Evolutionary conservation across 768 basidiomycete genomes (phyloP), one percentile per base, ranked within the genome.

Genomic region (Rhodosporidiobolus odoratus): DNA sequence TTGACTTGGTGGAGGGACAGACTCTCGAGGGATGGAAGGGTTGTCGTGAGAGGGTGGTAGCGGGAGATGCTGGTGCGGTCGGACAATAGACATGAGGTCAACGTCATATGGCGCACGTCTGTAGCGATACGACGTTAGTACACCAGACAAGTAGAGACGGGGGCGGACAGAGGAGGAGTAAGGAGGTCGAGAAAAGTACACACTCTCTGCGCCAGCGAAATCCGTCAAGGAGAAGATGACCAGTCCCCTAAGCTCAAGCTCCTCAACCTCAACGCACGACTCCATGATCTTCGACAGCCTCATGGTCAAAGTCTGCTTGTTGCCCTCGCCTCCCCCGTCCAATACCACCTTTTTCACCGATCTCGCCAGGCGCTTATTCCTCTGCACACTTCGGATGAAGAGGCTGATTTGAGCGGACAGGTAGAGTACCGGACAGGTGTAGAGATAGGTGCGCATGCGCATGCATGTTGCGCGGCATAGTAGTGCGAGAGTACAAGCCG

Each of bases 261-360:
- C 68, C 15, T 25, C 41, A 25, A 69, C 19, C 13, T 25, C 38
- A 1, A 0, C 12, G 27, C 68, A 69, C 50, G n/a, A 9, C 58
- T 69, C 68, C 10, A 64, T 25, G 1, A 69, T 4, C 50, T 64
- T 63, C 2, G 62, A 40, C 40, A 69, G 25, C 57, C 68, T 60
- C 35, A 58, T 65, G 52, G 68, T 60, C 6, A 69, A 32, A 62
- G 32, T 38, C 67, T 62, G 16, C 43, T 23, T 34, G 30, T 56
- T n/a, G 3, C 54, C 60, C 17, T 45, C 23, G 9, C 27, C 21
- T 23, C 30, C 30, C 21, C 68, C 50, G 41, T 64, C 58, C 19
- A 69, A 21, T 2, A 35, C 19, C 15, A 62, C 21, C 25, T 40
- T 3, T 6, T 6, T 6, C 13, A 69, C 68, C 2, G 45, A 4